Percentiles rank a stretch among this genome's conserved stretches.
Conservation (phyloP, 2,329 filamentous ascomycete genomes). For the Colletotrichum falcatum region DNA sequence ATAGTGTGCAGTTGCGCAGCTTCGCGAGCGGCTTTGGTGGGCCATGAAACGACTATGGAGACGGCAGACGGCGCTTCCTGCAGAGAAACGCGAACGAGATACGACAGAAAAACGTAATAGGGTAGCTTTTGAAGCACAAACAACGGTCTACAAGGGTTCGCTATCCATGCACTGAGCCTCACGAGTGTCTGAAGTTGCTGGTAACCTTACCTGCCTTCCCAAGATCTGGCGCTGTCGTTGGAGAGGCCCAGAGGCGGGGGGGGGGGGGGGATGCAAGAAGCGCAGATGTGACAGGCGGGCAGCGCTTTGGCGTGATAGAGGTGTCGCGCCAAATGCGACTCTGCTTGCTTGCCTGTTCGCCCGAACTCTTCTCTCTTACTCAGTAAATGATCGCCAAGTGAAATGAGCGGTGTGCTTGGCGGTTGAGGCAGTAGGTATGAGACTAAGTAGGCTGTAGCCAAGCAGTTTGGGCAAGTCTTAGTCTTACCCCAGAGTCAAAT, state of each 20-base stretch:
- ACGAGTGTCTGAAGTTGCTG: neutral
- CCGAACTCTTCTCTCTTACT: neutral
- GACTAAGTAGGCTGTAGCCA: slow-evolving; percentile 28
- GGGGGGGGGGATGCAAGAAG: slow-evolving; percentile 1
- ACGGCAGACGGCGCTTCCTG: slow-evolving; percentile 1
- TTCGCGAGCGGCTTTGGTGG: slow-evolving; percentile 9
- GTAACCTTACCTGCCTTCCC: neutral
- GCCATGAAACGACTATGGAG: slow-evolving; percentile 27
- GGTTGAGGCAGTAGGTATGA: slow-evolving; percentile 14
- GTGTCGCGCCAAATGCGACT: neutral
- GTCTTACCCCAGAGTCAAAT: neutral
- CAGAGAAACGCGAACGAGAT: neutral
- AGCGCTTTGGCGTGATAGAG: neutral
- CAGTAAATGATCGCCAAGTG: slow-evolving; percentile 12
- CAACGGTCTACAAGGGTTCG: neutral
- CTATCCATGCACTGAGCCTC: neutral
- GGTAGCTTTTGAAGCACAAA: neutral
- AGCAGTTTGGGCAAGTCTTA: slow-evolving; percentile 21
- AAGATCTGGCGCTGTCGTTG: neutral
- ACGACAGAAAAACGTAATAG: slow-evolving; percentile 4
- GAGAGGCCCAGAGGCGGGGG: no score
- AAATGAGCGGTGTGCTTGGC: slow-evolving; percentile 21
- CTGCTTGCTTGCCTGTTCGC: neutral
- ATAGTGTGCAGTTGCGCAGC: neutral
- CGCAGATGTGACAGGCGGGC: no score